Evolutionary conservation across 2,329 filamentous ascomycete genomes (phyloP).

Genomic region (Venturia pyrina): DNA sequence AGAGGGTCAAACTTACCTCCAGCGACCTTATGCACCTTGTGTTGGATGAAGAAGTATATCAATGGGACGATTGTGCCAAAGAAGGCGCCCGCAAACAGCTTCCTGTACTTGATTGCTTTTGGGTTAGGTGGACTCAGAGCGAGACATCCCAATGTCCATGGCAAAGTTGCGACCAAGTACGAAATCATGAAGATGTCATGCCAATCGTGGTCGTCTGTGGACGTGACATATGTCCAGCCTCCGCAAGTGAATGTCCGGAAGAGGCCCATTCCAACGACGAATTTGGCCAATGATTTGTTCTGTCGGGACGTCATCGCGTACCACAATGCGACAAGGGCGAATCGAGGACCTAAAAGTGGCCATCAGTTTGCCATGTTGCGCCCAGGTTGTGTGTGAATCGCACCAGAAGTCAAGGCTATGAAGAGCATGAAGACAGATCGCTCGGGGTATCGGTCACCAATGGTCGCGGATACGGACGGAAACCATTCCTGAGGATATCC

Average conservation of each 20-base stretch:
- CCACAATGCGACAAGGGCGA: conserved; percentile 83
- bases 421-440: conserved; percentile 95
- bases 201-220: conserved; percentile 96
- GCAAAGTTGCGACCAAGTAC: conserved; percentile 85
- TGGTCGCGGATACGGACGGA: conserved; percentile 89
- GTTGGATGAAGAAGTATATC: conserved; percentile 96
- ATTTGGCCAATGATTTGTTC: conserved; percentile 60
- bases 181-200: conserved; percentile 99
- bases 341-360: conserved; percentile 59
- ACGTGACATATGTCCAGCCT: conserved; percentile 97
- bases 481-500: conserved; percentile 79
- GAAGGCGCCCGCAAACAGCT: conserved; percentile 71
- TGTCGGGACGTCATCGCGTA: conserved; percentile 68
- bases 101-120: conserved; percentile 76
- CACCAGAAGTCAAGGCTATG: conserved; percentile 89
- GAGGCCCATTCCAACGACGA: conserved; percentile 68
- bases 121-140: conserved; percentile 78
- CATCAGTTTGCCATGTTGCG: not conserved
- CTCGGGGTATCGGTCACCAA: conserved; percentile 94
- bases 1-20: conserved; percentile 58
- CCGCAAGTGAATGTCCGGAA: conserved; percentile 89
- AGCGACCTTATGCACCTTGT: conserved; percentile 89
- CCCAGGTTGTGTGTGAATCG: not conserved
- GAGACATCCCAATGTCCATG: conserved; percentile 89
- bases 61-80: conserved; percentile 85